Evolutionary conservation across 164 flowering plant genomes (phyloP).

Genomic region (Magnolia officinalis): DNA sequence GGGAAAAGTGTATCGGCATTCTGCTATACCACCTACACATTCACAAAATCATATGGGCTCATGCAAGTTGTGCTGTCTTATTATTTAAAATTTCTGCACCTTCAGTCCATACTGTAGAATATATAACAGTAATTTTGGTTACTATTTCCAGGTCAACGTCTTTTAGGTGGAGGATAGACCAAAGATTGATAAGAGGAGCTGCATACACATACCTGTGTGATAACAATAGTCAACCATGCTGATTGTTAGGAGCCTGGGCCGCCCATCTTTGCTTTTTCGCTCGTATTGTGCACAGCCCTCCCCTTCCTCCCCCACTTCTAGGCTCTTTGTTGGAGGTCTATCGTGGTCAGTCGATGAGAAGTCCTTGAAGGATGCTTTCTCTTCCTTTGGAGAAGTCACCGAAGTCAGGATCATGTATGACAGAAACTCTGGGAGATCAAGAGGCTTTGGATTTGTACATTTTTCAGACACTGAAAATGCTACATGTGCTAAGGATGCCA

Average conservation of each 20-base stretch:
- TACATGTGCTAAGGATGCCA: conserved; percentile 68
- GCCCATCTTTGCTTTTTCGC: conserved; percentile 9
- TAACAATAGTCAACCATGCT: background rate
- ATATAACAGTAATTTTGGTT: background rate
- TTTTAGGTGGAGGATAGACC: background rate
- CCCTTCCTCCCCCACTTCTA: conserved; percentile 31
- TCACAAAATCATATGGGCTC: background rate
- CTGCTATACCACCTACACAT: too few relatives aligned
- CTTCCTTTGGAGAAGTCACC: conserved; percentile 69
- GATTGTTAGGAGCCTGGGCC: conserved; percentile 2
- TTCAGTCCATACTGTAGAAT: background rate
- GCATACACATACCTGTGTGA: background rate
- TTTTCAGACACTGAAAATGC: conserved; percentile 63
- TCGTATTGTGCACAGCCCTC: conserved; percentile 33
- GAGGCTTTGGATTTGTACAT: conserved; percentile 85
- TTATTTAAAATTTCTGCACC: too few relatives aligned
- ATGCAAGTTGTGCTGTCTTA: background rate
- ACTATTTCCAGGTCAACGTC: background rate
- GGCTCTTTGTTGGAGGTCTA: conserved; percentile 81
- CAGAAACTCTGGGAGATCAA: conserved; percentile 73
- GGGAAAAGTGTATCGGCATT: too few relatives aligned
- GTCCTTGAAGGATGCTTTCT: conserved; percentile 78
- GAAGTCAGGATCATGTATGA: conserved; percentile 86
- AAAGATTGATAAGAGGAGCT: background rate
- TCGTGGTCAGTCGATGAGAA: conserved; percentile 85